Base-by-base conservation (phyloP, 1,284 basidiomycete species). In the Ganoderma lingzhi region DNA sequence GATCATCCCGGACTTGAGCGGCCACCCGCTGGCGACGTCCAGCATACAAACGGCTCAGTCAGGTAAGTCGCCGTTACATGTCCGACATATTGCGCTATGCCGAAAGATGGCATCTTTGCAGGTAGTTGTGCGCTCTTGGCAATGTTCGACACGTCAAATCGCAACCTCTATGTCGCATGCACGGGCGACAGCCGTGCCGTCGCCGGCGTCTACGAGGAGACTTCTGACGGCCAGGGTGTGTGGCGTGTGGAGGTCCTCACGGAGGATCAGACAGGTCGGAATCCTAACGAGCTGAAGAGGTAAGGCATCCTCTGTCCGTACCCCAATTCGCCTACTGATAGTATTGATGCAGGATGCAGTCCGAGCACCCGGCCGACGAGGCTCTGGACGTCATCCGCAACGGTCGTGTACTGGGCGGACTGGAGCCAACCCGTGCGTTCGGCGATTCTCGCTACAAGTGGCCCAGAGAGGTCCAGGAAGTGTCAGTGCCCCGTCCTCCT, bases 361-460 rank as follows among this genome's bases (percentile, higher is more conserved):
- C 89, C 5, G 97, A 99, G 80, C 98, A 99, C 78, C 96, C 96
- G 2, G 78, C 85, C 53, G 89, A 90, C 37, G 97, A 99, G 81
- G 87, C 88, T 41, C 86, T 91, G 67, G 87, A 89, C 58, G 96
- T 99, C 48, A 93, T 99, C 76, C 87, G 88, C 73, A 87, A 93
- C 51, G 98, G 96, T 5, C 90, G 96, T 62, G 88, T 98, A 41
- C 87, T 98, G 64, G 98, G 98, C 42, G 95, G 96, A 1, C 86
- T 99, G 15, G 96, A 99, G 79, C 98, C 98, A 30, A 93, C 94
- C 35, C 88, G 98, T 70, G 96, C 97, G 1, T 97, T 97, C 84
- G 97, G 97, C 68, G 98, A 99, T 82, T 93, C 96, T 2, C 87
- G 95, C 41, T 99, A 99, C 85, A 98, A 99, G 79, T 95, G 93